Evolutionary conservation across 805 yeast species (phyloP), one percentile per base, ranked within the genome.

Genomic region (Myxozyma kluyveri): DNA sequence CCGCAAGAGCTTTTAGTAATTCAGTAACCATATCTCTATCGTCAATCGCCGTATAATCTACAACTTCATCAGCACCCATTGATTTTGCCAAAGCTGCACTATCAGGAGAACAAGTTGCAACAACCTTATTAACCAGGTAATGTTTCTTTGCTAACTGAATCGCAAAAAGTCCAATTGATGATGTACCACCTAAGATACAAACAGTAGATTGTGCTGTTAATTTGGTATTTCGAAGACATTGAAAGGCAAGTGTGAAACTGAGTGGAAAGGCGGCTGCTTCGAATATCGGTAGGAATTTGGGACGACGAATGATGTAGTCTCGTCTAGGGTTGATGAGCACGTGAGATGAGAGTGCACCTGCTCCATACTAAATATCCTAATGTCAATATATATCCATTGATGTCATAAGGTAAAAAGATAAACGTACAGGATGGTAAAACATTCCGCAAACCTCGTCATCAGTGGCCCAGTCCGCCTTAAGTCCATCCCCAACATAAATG

Each of bases 391-490:
- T 32, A 42, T 24, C 12, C 33, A 29, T 14, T 27, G 7, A 27
- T 18, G 6, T 12, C 18, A 18, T 26, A 32, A 7, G 3, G n/a
- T n/a, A n/a, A n/a, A n/a, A n/a, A 9, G 33, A 14, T 9, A 14
- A 10, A 46, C 60, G 21, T 47, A 56, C 61, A 17, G 53, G 69
- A 42, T 83, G 85, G 62, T 74, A 74, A 47, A 72, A 75, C 42
- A 79, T 61, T 5, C 91, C 95, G 64, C 81, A 77, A 0, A 86
- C 88, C 37, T 73, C 74, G 59, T 81, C 86, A 35, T 90, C 91
- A 22, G 71, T 77, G 6, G 66, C 67, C 61, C 65, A 82, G 26
- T 62, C 58, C 9, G 60, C 56, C 19, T 61, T 63, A 31, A 72
- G 61, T n/a, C 70, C 69, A 10, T 66, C 63, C 6, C 91, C 91